A percentile compares a stretch with the other conserved stretches of the same genome.
These are phyloP conservation scores for Metroxylon sagu DNA, from an alignment of 176 grass and related monocot genomes.

Conservation along the genomic window DNA sequence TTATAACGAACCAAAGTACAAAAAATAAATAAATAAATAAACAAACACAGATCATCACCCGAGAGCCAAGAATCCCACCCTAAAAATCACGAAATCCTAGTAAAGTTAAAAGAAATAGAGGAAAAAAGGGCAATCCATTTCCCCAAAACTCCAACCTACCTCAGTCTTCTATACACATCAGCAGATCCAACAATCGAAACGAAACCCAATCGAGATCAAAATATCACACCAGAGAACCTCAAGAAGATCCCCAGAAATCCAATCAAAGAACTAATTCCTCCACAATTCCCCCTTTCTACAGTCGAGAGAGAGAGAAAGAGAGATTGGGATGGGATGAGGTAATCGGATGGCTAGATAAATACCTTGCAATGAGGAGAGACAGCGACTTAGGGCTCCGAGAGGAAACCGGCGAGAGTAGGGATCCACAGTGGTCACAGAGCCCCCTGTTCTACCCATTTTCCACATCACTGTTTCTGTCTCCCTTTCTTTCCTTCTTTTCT, in stretches of 20 bases:
- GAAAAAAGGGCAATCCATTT: neutral
- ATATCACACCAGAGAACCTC: neutral
- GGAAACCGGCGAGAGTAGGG: conserved; percentile 5
- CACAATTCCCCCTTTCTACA: too few species aligned
- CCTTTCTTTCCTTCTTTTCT: too few species aligned
- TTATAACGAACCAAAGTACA: too few species aligned
- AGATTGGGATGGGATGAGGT: too few species aligned
- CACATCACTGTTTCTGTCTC: too few species aligned
- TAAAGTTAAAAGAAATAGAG: neutral
- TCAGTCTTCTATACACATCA: neutral
- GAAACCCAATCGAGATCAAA: too few species aligned
- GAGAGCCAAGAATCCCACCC: neutral
- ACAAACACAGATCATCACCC: too few species aligned
- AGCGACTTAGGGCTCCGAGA: neutral
- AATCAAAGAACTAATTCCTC: too few species aligned
- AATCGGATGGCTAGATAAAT: neutral
- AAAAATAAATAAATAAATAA: too few species aligned
- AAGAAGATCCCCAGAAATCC: too few species aligned
- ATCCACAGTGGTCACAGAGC: conserved; percentile 1
- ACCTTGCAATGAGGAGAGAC: conserved; percentile 23
- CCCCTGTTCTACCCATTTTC: conserved; percentile 1
- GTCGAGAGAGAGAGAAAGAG: neutral
- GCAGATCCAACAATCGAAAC: too few species aligned
- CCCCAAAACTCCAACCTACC: neutral
- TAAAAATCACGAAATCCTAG: neutral